These are phyloP conservation scores for Xylaria longipes DNA, from an alignment of 495 filamentous ascomycete genomes.

Conservation along the genomic window DNA sequence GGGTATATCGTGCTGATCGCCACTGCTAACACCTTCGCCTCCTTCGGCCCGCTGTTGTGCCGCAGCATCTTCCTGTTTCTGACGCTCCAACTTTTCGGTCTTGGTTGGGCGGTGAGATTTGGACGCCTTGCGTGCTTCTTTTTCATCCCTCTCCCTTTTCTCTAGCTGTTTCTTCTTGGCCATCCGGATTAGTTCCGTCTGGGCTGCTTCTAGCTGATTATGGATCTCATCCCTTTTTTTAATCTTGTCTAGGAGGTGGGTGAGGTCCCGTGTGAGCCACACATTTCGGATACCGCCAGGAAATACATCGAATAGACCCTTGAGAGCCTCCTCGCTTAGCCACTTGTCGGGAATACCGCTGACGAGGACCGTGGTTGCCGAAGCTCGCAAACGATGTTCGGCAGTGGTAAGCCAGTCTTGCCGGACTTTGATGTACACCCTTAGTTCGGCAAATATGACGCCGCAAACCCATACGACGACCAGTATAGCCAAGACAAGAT, in stretches of 20 bases:
- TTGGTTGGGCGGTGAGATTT: slow-evolving; percentile 54
- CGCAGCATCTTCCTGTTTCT: slow-evolving; percentile 59
- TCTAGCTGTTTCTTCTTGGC: slow-evolving; percentile 80
- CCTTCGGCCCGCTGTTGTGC: slow-evolving; percentile 68
- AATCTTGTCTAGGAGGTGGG: slow-evolving; percentile 86
- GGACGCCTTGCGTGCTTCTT: slow-evolving; percentile 61
- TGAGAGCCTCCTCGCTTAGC: slow-evolving; percentile 80
- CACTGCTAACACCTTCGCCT: slow-evolving; percentile 75
- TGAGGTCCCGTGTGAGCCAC: slow-evolving; percentile 94
- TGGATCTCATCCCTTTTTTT: slow-evolving; percentile 76
- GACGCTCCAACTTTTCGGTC: slow-evolving; percentile 54
- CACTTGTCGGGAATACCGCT: slow-evolving; percentile 88
- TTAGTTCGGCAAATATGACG: slow-evolving; percentile 85
- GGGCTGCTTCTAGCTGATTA: slow-evolving; percentile 74
- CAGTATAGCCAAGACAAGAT: slow-evolving; percentile 80
- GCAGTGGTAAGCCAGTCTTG: slow-evolving; percentile 96
- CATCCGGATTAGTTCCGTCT: slow-evolving; percentile 80
- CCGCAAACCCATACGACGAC: slow-evolving; percentile 85
- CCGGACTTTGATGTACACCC: slow-evolving; percentile 90
- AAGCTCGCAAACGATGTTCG: slow-evolving; percentile 92
- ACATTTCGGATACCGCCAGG: slow-evolving; percentile 95
- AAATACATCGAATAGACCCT: slow-evolving; percentile 93
- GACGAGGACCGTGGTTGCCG: slow-evolving; percentile 93
- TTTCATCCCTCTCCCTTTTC: slow-evolving; percentile 66
- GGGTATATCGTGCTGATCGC: slow-evolving; percentile 79